Percentiles rank a stretch among this genome's conserved stretches.
Evolutionary conservation across 1,139 yeast genomes (phyloP).

Genomic region (Blastobotrys malaysiensis): DNA sequence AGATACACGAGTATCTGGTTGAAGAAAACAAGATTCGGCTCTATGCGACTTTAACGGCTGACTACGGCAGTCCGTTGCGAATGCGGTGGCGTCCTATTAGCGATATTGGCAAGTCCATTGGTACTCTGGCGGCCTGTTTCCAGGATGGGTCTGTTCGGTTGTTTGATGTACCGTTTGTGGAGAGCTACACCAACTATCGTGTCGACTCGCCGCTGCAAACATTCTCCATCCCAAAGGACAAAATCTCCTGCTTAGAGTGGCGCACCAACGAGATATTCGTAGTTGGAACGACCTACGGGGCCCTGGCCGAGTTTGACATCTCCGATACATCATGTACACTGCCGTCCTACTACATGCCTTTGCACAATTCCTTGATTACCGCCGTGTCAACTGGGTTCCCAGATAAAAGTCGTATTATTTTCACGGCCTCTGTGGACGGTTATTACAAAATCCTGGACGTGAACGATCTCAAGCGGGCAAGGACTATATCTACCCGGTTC

Average conservation of each 20-base stretch:
- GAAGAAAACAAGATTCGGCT: conserved; percentile 12
- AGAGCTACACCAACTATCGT: neutral
- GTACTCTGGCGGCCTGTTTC: conserved; percentile 50
- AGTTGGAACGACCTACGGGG: conserved; percentile 64
- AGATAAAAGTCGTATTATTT: conserved; percentile 38
- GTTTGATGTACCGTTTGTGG: conserved; percentile 34
- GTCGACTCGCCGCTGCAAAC: conserved; percentile 32
- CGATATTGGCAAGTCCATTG: conserved; percentile 25
- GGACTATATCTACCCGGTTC: conserved; percentile 32
- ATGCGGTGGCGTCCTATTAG: conserved; percentile 47
- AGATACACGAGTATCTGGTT: conserved; percentile 15
- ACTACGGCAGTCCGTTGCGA: conserved; percentile 50
- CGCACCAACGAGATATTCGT: conserved; percentile 45
- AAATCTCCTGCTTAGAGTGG: conserved; percentile 54
- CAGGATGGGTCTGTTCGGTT: conserved; percentile 61
- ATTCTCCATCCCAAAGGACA: conserved; percentile 26
- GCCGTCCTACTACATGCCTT: conserved; percentile 47
- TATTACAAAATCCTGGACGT: conserved; percentile 40
- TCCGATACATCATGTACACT: conserved; percentile 17
- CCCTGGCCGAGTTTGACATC: conserved; percentile 56
- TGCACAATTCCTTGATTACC: conserved; percentile 49
- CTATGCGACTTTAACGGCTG: conserved; percentile 38
- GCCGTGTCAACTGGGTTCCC: conserved; percentile 43
- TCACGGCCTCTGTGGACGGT: conserved; percentile 47
- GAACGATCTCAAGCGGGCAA: conserved; percentile 38